Base-by-base conservation (phyloP, 768 basidiomycete genomes). In the Lanmaoa rubissima region DNA sequence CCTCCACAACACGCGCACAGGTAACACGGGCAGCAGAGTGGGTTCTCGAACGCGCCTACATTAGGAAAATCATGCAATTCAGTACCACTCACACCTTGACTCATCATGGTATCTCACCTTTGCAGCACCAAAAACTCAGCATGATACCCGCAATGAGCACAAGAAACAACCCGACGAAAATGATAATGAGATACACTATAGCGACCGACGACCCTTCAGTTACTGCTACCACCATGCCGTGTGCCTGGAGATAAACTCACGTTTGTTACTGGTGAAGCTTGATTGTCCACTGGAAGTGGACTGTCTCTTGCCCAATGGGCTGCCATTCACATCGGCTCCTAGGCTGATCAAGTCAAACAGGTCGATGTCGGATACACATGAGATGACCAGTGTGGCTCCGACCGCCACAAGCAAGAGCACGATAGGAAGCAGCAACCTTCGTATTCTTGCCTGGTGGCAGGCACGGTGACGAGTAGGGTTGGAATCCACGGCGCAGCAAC, bases 1-100 rank as follows among this genome's bases (percentile, higher is more conserved):
- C 86, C 86, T 54, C 86, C 86, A 54, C 85, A 87, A 67, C 84
- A 87, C 5, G 86, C 86, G 59, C 86, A 88, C 9, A 87, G 74
- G 66, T 88, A 88, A 63, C 86, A 87, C 1, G 86, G 86, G 61
- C 84, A 86, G 61, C 85, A 87, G 0, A 79, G 72, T 3, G 86
- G 86, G 55, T 88, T 88, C 57, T 82, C 63, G 62, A 86, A 87
- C 0, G 80, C 66, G 16, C 80, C 82, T 83, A 47, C 21, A 46
- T 50, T 55, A 13, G 24, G 41, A 34, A 32, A 42, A 48, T 26
- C 34, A 45, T 24, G n/a, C 38, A 26, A 17, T 26, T 60, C 41
- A 52, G 44, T 10, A 26, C 11, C 34, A 32, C 13, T 43, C 43
- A 35, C 32, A 16, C 40, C 41, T 11, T 32, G 31, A 48, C 21